Evolutionary conservation across 1,284 basidiomycete genomes (phyloP), one percentile per base, ranked within the genome.

Genomic region (Papiliotrema nemorosa): DNA sequence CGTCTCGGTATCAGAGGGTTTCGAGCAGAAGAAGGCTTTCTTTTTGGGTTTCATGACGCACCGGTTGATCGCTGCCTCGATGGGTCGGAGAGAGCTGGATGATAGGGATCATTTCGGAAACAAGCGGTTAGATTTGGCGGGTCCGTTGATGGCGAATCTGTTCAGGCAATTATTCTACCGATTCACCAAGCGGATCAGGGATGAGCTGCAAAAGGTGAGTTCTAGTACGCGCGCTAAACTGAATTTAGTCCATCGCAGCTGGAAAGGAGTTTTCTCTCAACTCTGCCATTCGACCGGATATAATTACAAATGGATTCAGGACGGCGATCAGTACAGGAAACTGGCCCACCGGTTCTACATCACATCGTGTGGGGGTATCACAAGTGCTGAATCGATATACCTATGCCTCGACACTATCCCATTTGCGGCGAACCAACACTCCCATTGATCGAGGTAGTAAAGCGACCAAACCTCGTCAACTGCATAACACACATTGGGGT

Each of bases 21-120:
- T 91, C 31, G 90, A 96, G 76, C 93, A 90, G 35, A 96, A 96
- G 79, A 99, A 99, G 75, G 96, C 96, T 2, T 98, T 93, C 77
- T 99, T 98, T 82, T 92, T 98, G 58, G 96, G 96, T n/a, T 98
- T 97, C 76, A 99, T 99, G 94, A 89, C 97, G 44, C 94, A 98
- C 77, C 86, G 96, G 53, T 80, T 99, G 24, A 78, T 97, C 5
- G 82, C 97, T 16, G 93, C 96, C 36, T 92, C 92, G 16, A 76
- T 98, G 64, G 93, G 97, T 69, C 81, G 96, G 50, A 81, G 96
- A 65, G 96, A 98, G 70, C 80, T 98, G 35, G 94, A 99, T 70
- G 94, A 99, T 77, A 90, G 94, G 78, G 94, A 99, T 78, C 96
- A 99, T 76, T 98, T 98, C 66, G 94, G 94, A 49, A 97, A 97